Base-by-base conservation (phyloP, 2,329 filamentous ascomycete genomes). In the Aureobasidium musti region DNA sequence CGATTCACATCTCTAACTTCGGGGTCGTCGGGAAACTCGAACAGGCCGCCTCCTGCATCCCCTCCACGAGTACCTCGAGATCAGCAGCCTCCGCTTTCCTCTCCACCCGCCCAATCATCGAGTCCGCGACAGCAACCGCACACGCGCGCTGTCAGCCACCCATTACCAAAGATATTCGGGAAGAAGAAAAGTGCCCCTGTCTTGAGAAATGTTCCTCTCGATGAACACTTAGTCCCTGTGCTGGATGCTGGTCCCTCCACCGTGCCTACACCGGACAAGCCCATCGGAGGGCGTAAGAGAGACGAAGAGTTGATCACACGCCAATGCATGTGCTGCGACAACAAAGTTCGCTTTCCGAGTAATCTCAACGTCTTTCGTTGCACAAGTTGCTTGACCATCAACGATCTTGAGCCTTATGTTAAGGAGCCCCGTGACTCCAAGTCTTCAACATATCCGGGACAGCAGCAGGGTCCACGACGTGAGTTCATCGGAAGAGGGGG, bases 281-380 rank as follows among this genome's bases (percentile, higher is more conserved):
- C 71, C n/a, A 72, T 71, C 23, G 72, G 73, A 39, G 73, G 74
- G 23, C 74, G 73, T 67, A 74, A 71, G 63, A 67, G 30, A 47
- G 75, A 77, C n/a, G 74, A 79, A 83, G 71, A 91, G 71, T 86
- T 89, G 73, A 81, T 83, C 33, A 88, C 86, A 37, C 90, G 91
- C 26, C 88, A 86, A 72, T 97, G 92, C 76, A 92, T 94, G 86
- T 93, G 92, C 39, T 97, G 92, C 77, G 90, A 89, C 72, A 90
- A 89, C 65, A 86, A 88, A 66, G 89, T 96, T 70, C 85, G 89
- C 66, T 96, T 92, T 89, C 91, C 91, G 1, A 86, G 84, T 69
- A 86, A 89, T 63, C 79, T 92, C 68, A 85, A 85, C 41, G 85
- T 89, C 43, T 96, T 95, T 77, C 86, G 91, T 71, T 97, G 92